Evolutionary conservation across 164 flowering plant species (phyloP), one percentile per base, ranked within the genome.

Genomic region (Tinospora cordifolia): DNA sequence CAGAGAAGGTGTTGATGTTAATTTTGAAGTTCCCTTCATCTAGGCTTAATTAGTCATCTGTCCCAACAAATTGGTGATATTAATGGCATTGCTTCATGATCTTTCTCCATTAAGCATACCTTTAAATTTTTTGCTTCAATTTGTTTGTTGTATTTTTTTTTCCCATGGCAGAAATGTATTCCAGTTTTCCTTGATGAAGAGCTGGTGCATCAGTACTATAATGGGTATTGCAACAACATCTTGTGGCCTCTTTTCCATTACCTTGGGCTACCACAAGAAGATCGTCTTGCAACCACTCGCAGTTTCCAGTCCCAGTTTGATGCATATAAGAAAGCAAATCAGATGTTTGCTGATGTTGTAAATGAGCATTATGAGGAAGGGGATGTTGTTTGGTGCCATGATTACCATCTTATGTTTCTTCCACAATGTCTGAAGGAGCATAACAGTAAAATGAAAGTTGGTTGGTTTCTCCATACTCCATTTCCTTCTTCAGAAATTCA

Each of bases 391-490:
- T 93, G 97, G 98, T 89, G 91, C 78, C 97, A 93, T 78, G 97
- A 93, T 79, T 93, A 93, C 79, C 98, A 93, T 76, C 88, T 93
- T 12, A 93, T 93, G 97, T 93, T 84, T 72, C 92, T 93, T 66
- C 98, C 98, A 6, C 81, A 91, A 77, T 93, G 86, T 80, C 79
- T 93, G 0, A 93, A 93, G 79, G 87, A 87, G 27, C 69, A 87
- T 66, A 87, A 93, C 79, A 81, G 76, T 71, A 63, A 72, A 22
- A 91, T 91, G 95, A 91, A 89, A 86, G 98, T 93, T 75, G 97
- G 98, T 51, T 93, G 98, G 98, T 93, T 93, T 80, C 97, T 93
- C 59, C 98, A 93, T 76, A 93, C 97, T 8, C 98, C 98, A 1
- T 93, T 93, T 70, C 98, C 98, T 62, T 93, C 98, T 60, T 92